Conservation (phyloP, 2,329 filamentous ascomycete species). For the Arthroderma uncinatum region DNA sequence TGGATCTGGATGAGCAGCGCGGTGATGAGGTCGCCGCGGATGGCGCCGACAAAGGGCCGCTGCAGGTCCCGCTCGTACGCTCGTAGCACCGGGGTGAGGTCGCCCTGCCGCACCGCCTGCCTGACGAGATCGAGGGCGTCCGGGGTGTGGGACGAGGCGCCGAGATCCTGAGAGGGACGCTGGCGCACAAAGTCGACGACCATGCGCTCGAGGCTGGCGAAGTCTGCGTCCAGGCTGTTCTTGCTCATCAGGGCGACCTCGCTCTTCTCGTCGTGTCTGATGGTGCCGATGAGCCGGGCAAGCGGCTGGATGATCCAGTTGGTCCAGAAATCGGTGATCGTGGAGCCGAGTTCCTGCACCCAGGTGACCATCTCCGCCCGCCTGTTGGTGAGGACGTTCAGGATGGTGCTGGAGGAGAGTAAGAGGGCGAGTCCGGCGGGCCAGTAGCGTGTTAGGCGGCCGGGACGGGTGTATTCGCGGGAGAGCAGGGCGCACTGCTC, state of each 20-base stretch:
- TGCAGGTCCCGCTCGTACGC: conserved; percentile 86
- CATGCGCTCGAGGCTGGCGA: conserved; percentile 90
- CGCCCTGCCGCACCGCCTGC: conserved; percentile 74
- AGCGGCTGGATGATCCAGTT: conserved; percentile 92
- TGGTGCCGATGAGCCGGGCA: conserved; percentile 75
- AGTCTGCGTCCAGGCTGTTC: conserved; percentile 78
- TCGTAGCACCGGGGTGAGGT: conserved; percentile 79
- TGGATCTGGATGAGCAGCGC: conserved; percentile 92
- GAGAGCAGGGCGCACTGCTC: conserved; percentile 46
- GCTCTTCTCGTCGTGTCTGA: conserved; percentile 81
- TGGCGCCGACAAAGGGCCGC: conserved; percentile 66
- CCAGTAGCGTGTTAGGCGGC: conserved; percentile 74
- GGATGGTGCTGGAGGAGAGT: conserved; percentile 74
- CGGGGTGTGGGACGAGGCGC: conserved; percentile 50
- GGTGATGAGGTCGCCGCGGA: conserved; percentile 77
- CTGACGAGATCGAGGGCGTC: conserved; percentile 63
- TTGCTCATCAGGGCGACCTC: conserved; percentile 96
- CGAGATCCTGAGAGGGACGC: conserved; percentile 43
- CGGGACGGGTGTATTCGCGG: conserved; percentile 61
- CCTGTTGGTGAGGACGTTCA: conserved; percentile 63
- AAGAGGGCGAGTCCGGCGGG: conserved; percentile 60
- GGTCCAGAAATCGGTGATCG: conserved; percentile 77
- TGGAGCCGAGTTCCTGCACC: conserved; percentile 67
- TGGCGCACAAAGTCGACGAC: conserved; percentile 91
- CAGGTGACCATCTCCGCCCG: conserved; percentile 68